Conservation (phyloP, 805 yeast species). For the Saturnispora saitoi region DNA sequence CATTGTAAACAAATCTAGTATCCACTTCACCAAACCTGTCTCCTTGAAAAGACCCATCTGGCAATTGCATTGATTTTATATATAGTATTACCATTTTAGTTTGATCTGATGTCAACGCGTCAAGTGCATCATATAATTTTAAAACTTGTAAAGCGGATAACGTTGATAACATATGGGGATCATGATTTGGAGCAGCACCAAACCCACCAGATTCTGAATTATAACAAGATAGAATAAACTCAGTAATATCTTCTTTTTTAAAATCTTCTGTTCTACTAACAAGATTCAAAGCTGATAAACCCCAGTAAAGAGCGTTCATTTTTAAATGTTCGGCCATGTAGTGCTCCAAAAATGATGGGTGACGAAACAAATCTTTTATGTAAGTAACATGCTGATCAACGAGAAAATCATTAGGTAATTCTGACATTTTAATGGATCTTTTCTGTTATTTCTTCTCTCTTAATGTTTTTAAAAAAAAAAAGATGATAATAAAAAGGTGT, state of each 20-base stretch:
- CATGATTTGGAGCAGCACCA: constrained; percentile 85
- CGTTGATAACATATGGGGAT: constrained; percentile 78
- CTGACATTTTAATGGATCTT: not conserved
- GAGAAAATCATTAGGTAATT: constrained; percentile 7
- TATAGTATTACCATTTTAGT: constrained; percentile 30
- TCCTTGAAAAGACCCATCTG: constrained; percentile 76
- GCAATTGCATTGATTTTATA: constrained; percentile 38
- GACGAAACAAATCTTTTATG: constrained; percentile 44
- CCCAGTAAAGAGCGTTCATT: constrained; percentile 94
- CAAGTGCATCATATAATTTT: constrained; percentile 53
- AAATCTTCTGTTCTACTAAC: constrained; percentile 50
- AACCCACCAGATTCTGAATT: constrained; percentile 62
- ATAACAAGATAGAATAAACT: constrained; percentile 64
- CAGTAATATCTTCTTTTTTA: constrained; percentile 50
- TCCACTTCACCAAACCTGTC: constrained; percentile 90
- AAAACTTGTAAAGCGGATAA: constrained; percentile 80
- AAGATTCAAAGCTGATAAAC: constrained; percentile 63
- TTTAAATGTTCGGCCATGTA: constrained; percentile 89
- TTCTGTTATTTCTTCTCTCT: not conserved
- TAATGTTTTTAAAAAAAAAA: no score
- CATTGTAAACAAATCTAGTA: constrained; percentile 82
- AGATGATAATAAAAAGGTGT: no score
- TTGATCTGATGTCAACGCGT: constrained; percentile 26
- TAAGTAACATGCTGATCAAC: constrained; percentile 43
- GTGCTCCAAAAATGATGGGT: constrained; percentile 58